Evolutionary conservation across 257 asterid species (phyloP).

Genomic region (Osmanthus fragrans): DNA sequence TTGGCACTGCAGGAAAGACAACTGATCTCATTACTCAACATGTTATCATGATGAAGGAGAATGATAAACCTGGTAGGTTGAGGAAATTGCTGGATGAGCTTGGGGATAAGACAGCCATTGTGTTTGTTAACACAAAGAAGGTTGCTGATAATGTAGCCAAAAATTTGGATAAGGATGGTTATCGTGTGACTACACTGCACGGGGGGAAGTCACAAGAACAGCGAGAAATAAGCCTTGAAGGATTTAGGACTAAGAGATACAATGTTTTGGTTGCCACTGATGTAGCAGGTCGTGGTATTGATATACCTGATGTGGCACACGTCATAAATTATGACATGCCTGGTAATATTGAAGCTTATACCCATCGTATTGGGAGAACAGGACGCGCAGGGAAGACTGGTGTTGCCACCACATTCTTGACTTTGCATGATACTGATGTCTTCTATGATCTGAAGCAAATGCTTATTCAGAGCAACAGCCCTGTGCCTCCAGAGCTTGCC

Average conservation of each 20-base stretch:
- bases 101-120: not conserved
- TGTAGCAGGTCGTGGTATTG: not conserved
- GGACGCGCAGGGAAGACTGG: not conserved
- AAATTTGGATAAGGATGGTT: not conserved
- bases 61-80: not conserved
- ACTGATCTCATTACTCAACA: not conserved
- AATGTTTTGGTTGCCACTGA: not conserved
- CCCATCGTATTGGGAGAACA: not conserved
- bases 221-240: not conserved
- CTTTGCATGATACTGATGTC: not conserved
- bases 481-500: not conserved
- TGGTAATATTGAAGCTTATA: not conserved
- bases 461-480: not conserved
- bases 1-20: not conserved
- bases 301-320: not conserved
- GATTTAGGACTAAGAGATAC: not conserved
- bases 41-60: not conserved
- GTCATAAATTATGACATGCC: not conserved
- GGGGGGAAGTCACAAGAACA: not conserved
- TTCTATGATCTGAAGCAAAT: not conserved
- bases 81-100: not conserved
- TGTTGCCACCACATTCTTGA: not conserved
- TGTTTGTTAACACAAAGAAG: not conserved
- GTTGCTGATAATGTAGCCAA: not conserved
- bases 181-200: not conserved